Evolutionary conservation across 1,284 basidiomycete genomes (phyloP), one percentile per base, ranked within the genome.

Genomic region (Moesziomyces sp.): DNA sequence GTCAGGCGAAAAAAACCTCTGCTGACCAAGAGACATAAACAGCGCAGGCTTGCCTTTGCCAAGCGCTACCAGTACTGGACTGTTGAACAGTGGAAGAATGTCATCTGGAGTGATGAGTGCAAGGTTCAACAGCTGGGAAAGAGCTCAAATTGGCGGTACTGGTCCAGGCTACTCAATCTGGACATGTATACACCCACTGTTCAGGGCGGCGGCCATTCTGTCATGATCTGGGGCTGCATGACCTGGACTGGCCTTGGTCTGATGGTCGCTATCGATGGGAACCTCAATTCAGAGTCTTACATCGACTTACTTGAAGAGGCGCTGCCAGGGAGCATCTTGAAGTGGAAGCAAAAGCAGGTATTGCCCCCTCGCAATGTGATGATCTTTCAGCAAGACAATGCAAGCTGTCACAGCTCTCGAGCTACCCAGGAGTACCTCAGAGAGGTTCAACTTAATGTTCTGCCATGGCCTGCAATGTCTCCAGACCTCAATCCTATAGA

Each of bases 31-130:
- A 24, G n/a, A 28, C 46, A 47, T 47, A 47, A 30, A 47, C 23
- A 18, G 46, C 13, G 24, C 21, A 28, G 24, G 46, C 46, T 47
- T 47, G 46, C 24, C 34, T 55, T 55, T 55, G 53, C 53, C 4
- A n/a, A 55, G 46, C 46, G 45, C 53, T 55, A 55, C 21, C n/a
- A 35, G 45, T 18, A 23, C 46, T 55, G 53, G 53, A 55, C 46
- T 13, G 16, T 19, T 24, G 18, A 28, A 7, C 53, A 55, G 34
- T 55, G 53, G 53, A 55, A 47, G 45, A 55, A 48, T 10, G 18
- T 55, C 45, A 47, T 55, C 45, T 55, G 53, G 53, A 55, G 46
- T 55, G 53, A n/a, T n/a, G n/a, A n/a, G n/a, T n/a, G n/a, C n/a
- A n/a, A n/a, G n/a, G n/a, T n/a, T n/a, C 34, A 47, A 19, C 19